Evolutionary conservation across 768 basidiomycete species (phyloP).

Genomic region (Suillus ampliporus): DNA sequence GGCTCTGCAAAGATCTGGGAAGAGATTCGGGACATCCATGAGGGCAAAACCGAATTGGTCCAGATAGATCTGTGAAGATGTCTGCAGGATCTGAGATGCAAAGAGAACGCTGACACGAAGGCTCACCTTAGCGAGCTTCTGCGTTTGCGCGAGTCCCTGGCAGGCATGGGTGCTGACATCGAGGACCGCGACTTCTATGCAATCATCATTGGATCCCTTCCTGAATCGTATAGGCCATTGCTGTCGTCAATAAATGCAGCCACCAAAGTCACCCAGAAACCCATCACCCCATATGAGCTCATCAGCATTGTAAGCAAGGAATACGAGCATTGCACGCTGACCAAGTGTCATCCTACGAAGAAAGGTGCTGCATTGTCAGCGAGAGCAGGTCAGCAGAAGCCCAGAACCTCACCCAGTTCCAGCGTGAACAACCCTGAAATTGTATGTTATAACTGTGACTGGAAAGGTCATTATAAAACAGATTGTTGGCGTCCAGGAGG

Average conservation of each 20-base stretch:
- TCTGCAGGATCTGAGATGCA: slow-evolving; percentile 27
- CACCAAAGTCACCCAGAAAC: not conserved
- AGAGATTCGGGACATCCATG: slow-evolving; percentile 20
- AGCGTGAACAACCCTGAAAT: too few species aligned
- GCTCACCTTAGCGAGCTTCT: slow-evolving; percentile 25
- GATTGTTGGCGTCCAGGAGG: too few species aligned
- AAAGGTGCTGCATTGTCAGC: too few species aligned
- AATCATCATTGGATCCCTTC: slow-evolving; percentile 32
- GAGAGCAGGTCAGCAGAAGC: too few species aligned
- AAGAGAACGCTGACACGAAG: slow-evolving; percentile 27
- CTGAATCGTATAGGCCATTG: slow-evolving; percentile 24
- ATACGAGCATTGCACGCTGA: slow-evolving; percentile 2
- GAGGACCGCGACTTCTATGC: slow-evolving; percentile 25
- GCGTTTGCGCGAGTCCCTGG: not conserved
- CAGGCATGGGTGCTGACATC: slow-evolving; percentile 22
- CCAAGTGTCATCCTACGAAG: not conserved
- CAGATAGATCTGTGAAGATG: slow-evolving; percentile 26
- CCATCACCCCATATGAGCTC: slow-evolving; percentile 20
- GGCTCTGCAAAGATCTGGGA: slow-evolving; percentile 23
- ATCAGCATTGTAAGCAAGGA: slow-evolving; percentile 24
- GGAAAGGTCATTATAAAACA: too few species aligned
- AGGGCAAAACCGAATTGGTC: slow-evolving; percentile 26
- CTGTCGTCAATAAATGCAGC: slow-evolving; percentile 26
- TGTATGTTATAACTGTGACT: too few species aligned
- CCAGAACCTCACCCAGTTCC: too few species aligned